These are phyloP conservation scores for Komagataella pastoris DNA, from an alignment of 805 yeast genomes.

Conservation along the genomic window DNA sequence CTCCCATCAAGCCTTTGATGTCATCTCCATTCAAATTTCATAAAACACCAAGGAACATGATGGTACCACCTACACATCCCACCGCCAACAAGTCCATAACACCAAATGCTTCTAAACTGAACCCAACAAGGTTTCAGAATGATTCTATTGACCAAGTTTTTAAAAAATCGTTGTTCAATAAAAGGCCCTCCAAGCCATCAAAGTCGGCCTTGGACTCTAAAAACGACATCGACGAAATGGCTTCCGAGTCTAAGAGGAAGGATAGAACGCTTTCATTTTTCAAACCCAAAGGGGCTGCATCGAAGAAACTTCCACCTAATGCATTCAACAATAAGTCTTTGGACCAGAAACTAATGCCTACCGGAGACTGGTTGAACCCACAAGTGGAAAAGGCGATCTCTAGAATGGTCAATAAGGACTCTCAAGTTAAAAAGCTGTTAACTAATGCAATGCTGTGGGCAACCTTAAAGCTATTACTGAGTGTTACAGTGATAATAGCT, in stretches of 20 bases:
- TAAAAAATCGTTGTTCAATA: background rate
- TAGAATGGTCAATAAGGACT: conserved; percentile 29
- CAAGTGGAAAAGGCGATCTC: conserved; percentile 28
- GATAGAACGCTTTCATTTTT: background rate
- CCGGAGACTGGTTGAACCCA: conserved; percentile 25
- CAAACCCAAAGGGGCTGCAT: background rate
- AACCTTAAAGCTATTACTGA: conserved; percentile 12
- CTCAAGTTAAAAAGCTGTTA: conserved; percentile 19
- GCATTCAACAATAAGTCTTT: background rate
- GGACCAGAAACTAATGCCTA: background rate
- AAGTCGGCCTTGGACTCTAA: background rate
- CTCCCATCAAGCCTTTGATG: conserved; percentile 18
- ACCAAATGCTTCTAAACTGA: conserved; percentile 1
- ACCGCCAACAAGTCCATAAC: conserved; percentile 3
- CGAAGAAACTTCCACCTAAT: background rate
- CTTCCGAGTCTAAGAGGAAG: background rate
- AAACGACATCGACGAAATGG: background rate
- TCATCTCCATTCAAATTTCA: conserved; percentile 14
- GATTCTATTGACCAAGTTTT: background rate
- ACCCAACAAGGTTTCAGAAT: background rate
- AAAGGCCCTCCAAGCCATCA: background rate
- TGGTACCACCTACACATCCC: conserved; percentile 1
- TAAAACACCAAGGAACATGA: conserved; percentile 5
- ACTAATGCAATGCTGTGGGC: conserved; percentile 11
- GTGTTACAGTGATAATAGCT: conserved; percentile 13